Evolutionary conservation across 768 basidiomycete species (phyloP).

Genomic region (Tricholoma saponaceum): DNA sequence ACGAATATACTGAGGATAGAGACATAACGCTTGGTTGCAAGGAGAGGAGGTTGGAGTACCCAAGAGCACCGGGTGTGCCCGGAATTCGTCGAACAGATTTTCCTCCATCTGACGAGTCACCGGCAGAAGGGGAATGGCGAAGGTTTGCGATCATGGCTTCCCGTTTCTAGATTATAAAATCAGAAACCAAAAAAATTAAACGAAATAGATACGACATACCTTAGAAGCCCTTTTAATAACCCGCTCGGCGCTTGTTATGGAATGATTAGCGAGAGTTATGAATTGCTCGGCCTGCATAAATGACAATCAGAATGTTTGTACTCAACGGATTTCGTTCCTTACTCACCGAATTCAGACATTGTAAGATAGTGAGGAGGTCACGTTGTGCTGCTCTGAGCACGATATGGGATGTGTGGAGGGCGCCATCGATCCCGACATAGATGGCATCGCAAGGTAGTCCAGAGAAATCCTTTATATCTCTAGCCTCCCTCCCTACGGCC

Average conservation of each 20-base stretch:
- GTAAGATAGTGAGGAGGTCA: slow-evolving; percentile 54
- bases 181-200: background rate
- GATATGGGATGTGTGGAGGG: slow-evolving; percentile 40
- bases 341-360: slow-evolving; percentile 50
- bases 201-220: slow-evolving; percentile 29
- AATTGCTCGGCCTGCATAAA: slow-evolving; percentile 49
- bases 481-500: slow-evolving; percentile 37
- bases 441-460: slow-evolving; percentile 16
- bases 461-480: slow-evolving; percentile 8
- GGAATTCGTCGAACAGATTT: slow-evolving; percentile 14
- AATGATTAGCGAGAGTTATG: slow-evolving; percentile 48
- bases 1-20: slow-evolving; percentile 37
- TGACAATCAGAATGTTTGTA: background rate
- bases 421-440: slow-evolving; percentile 34
- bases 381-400: slow-evolving; percentile 50
- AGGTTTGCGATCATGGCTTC: slow-evolving; percentile 42
- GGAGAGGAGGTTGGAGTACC: slow-evolving; percentile 28
- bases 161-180: slow-evolving; percentile 39
- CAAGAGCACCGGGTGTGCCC: slow-evolving; percentile 25
- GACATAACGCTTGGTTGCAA: slow-evolving; percentile 38
- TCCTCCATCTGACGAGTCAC: slow-evolving; percentile 12
- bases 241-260: slow-evolving; percentile 53
- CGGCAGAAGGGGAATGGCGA: slow-evolving; percentile 22
- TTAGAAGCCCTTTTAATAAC: slow-evolving; percentile 53
- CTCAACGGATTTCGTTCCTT: background rate